Conservation (phyloP, 805 yeast genomes). For the Tetrapisispora pingtungensis region DNA sequence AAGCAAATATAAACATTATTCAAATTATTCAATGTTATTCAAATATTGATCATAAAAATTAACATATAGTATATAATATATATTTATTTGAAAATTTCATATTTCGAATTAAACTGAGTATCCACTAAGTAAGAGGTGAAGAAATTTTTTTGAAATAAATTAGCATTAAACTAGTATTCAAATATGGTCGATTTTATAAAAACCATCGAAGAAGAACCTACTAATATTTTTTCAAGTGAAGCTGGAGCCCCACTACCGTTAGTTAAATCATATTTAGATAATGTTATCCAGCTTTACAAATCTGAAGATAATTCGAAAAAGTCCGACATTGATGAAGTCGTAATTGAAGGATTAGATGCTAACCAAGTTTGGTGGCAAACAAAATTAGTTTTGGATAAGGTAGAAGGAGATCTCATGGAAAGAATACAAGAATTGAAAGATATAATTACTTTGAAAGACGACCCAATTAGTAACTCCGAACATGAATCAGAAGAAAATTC, state of each 20-base stretch:
- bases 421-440: constrained; percentile 43
- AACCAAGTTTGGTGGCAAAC: constrained; percentile 92
- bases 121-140: no score
- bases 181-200: constrained; percentile 15
- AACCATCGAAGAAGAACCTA: constrained; percentile 13
- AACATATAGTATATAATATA: no score
- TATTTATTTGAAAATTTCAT: no score
- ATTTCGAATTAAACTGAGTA: no score
- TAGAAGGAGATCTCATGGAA: constrained; percentile 52
- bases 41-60: no score
- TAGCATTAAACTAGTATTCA: neutral
- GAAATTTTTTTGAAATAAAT: no score
- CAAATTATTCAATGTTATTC: no score
- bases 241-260: constrained; percentile 16
- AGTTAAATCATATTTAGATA: constrained; percentile 22
- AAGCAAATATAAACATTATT: no score
- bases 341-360: constrained; percentile 79
- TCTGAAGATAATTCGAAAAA: constrained; percentile 12
- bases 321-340: constrained; percentile 70
- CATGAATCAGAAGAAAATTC: constrained; percentile 6
- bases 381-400: constrained; percentile 72
- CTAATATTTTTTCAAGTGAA: constrained; percentile 13
- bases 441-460: constrained; percentile 1
- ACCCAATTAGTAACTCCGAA: constrained; percentile 1
- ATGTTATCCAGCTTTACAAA: constrained; percentile 17